Percentiles rank a stretch among this genome's conserved stretches.
Evolutionary conservation across 1,284 basidiomycete species (phyloP).

Genomic region (Papiliotrema terrestris): DNA sequence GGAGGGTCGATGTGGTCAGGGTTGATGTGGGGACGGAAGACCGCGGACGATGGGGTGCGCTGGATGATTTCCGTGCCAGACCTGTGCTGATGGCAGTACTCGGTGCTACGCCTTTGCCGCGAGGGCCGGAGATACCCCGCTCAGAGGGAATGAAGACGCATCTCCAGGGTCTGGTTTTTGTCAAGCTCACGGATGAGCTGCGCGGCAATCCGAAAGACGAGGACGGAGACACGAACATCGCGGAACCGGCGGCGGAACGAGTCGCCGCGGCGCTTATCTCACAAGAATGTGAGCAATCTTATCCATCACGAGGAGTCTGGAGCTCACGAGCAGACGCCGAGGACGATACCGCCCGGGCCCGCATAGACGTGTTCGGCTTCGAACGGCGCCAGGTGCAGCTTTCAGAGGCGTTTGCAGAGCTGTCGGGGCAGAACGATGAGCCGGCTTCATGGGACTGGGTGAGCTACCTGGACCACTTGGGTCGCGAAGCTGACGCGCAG

Average conservation of each 20-base stretch:
- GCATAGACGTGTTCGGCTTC: conserved; percentile 9
- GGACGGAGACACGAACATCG: not conserved
- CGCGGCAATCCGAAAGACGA: not conserved
- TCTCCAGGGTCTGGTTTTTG: conserved; percentile 21
- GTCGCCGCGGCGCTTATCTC: conserved; percentile 10
- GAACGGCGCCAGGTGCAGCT: conserved; percentile 14
- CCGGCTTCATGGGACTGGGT: conserved; percentile 23
- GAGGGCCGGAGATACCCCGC: too few species aligned
- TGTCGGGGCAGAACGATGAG: conserved; percentile 4
- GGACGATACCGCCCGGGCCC: not conserved
- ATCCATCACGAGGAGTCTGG: not conserved
- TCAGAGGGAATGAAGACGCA: too few species aligned
- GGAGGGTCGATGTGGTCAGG: conserved; percentile 22
- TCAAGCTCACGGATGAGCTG: conserved; percentile 2
- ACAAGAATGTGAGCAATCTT: conserved; percentile 11
- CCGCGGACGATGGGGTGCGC: conserved; percentile 28
- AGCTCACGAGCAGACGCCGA: not conserved
- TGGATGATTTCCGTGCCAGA: not conserved
- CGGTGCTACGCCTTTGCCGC: conserved; percentile 30
- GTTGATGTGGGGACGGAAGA: conserved; percentile 32
- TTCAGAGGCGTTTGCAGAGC: conserved; percentile 18
- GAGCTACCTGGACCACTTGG: not conserved
- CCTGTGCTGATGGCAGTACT: conserved; percentile 17
- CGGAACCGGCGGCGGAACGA: conserved; percentile 1
- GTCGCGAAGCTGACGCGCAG: not conserved